A percentile compares a stretch with the other conserved stretches of the same genome.
Conservation (phyloP, 2,329 filamentous ascomycete species). For the Colletotrichum kahawae region DNA sequence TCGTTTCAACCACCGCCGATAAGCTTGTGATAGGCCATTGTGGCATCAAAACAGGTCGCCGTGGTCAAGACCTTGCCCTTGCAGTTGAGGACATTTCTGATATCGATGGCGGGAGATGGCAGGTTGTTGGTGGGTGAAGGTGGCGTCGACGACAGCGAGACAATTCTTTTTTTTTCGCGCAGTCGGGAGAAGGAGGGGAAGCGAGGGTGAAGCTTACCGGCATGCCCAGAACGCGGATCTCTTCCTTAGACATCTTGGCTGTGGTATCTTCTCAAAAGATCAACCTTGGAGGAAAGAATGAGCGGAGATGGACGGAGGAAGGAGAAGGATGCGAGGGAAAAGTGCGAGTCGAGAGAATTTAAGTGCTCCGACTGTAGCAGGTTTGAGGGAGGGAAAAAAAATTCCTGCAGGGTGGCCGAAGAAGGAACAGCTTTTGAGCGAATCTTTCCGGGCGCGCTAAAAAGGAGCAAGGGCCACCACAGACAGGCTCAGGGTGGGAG, state of each 20-base stretch:
- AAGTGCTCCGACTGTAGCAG: conserved; percentile 44
- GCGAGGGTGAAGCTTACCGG: conserved; percentile 56
- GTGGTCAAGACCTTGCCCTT: neutral
- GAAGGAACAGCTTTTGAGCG: conserved; percentile 56
- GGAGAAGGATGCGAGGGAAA: conserved; percentile 47
- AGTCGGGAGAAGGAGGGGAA: conserved; percentile 11
- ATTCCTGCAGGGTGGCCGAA: conserved; percentile 47
- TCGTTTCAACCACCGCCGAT: neutral
- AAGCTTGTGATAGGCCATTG: neutral
- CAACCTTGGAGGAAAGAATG: conserved; percentile 59
- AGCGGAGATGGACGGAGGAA: conserved; percentile 62
- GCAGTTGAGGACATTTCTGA: neutral
- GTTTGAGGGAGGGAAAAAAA: conserved; percentile 54
- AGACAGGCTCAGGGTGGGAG: conserved; percentile 14
- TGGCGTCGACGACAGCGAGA: conserved; percentile 26
- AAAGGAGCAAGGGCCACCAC: conserved; percentile 18
- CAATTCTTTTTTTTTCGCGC: conserved; percentile 32
- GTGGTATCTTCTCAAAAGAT: conserved; percentile 46
- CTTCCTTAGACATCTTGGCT: conserved; percentile 62
- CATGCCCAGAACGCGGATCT: conserved; percentile 64
- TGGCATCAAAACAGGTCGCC: neutral
- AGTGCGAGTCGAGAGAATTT: conserved; percentile 30
- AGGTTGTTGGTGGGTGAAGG: conserved; percentile 19
- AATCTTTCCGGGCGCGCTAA: conserved; percentile 53
- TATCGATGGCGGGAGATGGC: neutral